Evolutionary conservation across 1,284 basidiomycete species (phyloP), one percentile per base, ranked within the genome.

Genomic region (Tremellales sp.): DNA sequence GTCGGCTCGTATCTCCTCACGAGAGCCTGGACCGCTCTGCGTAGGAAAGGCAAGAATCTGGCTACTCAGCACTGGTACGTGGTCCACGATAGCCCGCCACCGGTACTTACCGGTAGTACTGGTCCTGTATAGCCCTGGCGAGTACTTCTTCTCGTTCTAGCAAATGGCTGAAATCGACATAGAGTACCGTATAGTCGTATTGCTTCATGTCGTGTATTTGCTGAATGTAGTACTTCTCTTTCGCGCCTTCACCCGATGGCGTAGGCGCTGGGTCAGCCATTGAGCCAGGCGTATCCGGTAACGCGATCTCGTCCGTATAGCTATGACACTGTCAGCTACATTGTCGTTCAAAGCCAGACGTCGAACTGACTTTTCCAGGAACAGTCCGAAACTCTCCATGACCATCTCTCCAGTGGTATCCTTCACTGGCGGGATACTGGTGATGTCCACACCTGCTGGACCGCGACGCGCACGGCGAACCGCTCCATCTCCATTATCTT

Each of bases 401-500:
- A 97, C 87, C 61, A 86, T 88, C 74, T 97, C 92, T 45, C 92
- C 92, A 12, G 94, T 90, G 35, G 86, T 83, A 73, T 97, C 94
- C 59, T 85, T 86, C 1, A 97, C 91, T 43, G 89, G 76, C 1
- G 90, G 87, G 1, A 93, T 81, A 59, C 89, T 83, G 4, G 77
- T 80, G 48, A 79, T 79, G 40, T 67, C 62, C 13, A 62, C 54
- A 35, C 26, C 43, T 6, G 33, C 19, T 4, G 33, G 33, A 15
- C 41, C 43, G 3, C 24, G 17, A 1, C 39, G 19, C 1, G 48
- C 37, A 40, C 60, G 52, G 12, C 54, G 46, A 11, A 43, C 39
- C 15, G 46, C 57, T 10, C 36, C 52, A 17, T 44, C 53, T 26
- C 29, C 37, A 41, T 53, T 46, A 37, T 59, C 57, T 36, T 56